Conservation (phyloP, 352 stramenopile species). For the Pythium pyrilobum region DNA sequence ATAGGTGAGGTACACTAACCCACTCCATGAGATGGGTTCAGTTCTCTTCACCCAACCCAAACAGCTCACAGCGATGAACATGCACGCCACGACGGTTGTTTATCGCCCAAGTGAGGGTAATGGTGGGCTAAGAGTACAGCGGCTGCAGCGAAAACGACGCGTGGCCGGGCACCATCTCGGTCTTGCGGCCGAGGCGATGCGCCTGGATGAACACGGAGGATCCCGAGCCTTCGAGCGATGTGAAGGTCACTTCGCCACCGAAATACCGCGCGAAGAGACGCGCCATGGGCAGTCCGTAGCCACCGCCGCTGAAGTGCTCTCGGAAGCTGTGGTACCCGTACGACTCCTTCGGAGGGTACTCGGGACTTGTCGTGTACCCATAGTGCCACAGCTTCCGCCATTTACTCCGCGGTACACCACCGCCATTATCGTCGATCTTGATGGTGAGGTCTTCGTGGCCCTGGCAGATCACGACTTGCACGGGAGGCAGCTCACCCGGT, state of each 20-base stretch:
- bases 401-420: conserved; percentile 95
- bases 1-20: not conserved
- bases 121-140: conserved; percentile 14
- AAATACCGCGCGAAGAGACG: conserved; percentile 97
- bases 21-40: conserved; percentile 3
- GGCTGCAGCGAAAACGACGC: conserved; percentile 26
- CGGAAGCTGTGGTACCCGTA: conserved; percentile 75
- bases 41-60: too few species aligned
- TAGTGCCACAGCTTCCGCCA: conserved; percentile 98
- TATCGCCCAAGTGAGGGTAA: not conserved
- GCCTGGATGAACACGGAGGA: conserved; percentile 91
- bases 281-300: conserved; percentile 92
- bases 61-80: too few species aligned
- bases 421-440: conserved; percentile 98
- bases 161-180: conserved; percentile 69
- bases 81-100: too few species aligned
- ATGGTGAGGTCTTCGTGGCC: conserved; percentile 95
- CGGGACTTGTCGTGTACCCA: conserved; percentile 96
- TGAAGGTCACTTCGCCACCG: conserved; percentile 97
- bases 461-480: conserved; percentile 98
- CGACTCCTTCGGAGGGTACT: conserved; percentile 45
- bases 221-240: conserved; percentile 97
- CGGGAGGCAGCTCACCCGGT: conserved; percentile 74
- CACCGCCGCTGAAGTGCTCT: conserved; percentile 90
- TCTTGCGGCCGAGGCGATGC: conserved; percentile 66